Evolutionary conservation across 352 stramenopile genomes (phyloP), one percentile per base, ranked within the genome.

Genomic region (Pythium chondricola): DNA sequence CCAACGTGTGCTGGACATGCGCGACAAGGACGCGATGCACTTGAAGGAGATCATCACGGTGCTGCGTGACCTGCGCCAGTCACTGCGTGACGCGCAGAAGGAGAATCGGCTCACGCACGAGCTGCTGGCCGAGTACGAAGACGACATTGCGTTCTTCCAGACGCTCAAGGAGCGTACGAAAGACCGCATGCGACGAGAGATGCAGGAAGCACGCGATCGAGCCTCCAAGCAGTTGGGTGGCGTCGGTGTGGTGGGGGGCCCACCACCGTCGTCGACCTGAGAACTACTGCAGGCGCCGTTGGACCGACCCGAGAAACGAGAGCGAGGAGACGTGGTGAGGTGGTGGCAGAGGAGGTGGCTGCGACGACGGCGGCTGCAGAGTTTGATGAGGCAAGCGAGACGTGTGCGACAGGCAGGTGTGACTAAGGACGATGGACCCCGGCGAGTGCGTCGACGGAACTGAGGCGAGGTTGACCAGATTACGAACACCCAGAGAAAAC

Each of bases 71-170:
- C 40, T 88, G 48, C 71, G 77, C 17, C 77, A 64, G 24, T 42
- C 66, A 0, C 81, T 73, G 37, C 68, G 72, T 36, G 74, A 85
- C 30, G 67, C 63, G 2, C 71, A 83, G 43, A 48, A 65, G 29
- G 61, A 68, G 26, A 67, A 71, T 9, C 64, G 69, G 32, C 43
- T 63, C 36, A 74, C 67, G 43, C 71, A 85, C 46, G 78, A 86
- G 5, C 36, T 82, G 46, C 44, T 86, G 6, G 56, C 71, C 1
- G 78, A 89, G 39, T 38, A 85, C 17, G 67, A 83, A 37, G 73
- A 86, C 48, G 78, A 89, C 63, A 71, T 89, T 35, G 69, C 73
- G 22, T 87, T 89, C 53, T 89, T 89, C 45, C 62, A 65, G 26
- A 66, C 51, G 17, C 51, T 89, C 18, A 89, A 89, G 43, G 71